A percentile compares a stretch with the other conserved stretches of the same genome.
These are phyloP conservation scores for Fagopyrum tataricum DNA, from an alignment of 148 eudicot species.

Conservation along the genomic window DNA sequence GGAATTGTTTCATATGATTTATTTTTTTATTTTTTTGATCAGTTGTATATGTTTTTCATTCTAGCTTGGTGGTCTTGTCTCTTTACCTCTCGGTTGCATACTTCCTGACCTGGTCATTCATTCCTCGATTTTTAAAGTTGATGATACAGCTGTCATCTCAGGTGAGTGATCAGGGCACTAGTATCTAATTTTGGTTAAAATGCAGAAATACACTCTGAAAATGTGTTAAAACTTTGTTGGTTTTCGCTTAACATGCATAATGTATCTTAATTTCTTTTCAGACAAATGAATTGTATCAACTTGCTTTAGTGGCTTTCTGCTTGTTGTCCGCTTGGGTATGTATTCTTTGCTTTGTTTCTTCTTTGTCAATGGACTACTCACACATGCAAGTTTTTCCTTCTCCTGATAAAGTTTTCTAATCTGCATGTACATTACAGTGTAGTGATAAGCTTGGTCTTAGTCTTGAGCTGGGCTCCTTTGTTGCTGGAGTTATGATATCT, in stretches of 20 bases:
- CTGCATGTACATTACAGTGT: slow-evolving; percentile 50
- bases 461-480: slow-evolving; percentile 96
- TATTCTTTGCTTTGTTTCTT: slow-evolving; percentile 5
- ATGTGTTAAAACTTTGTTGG: not conserved
- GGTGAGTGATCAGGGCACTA: slow-evolving; percentile 35
- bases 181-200: not conserved
- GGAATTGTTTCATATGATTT: not conserved
- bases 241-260: slow-evolving; percentile 4
- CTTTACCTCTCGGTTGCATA: slow-evolving; percentile 62
- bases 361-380: not conserved
- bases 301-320: slow-evolving; percentile 97
- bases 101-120: slow-evolving; percentile 74
- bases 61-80: slow-evolving; percentile 72
- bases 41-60: slow-evolving; percentile 9
- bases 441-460: slow-evolving; percentile 98
- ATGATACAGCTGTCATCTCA: slow-evolving; percentile 93
- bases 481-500: slow-evolving; percentile 98
- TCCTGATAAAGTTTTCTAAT: not conserved
- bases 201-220: not conserved
- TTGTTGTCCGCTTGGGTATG: slow-evolving; percentile 96
- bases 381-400: not conserved
- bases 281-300: slow-evolving; percentile 99
- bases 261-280: slow-evolving; percentile 28
- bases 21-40: not conserved
- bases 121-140: slow-evolving; percentile 90